Evolutionary conservation across 352 stramenopile genomes (phyloP), one percentile per base, ranked within the genome.

Genomic region (Peronosclerospora sorghi): DNA sequence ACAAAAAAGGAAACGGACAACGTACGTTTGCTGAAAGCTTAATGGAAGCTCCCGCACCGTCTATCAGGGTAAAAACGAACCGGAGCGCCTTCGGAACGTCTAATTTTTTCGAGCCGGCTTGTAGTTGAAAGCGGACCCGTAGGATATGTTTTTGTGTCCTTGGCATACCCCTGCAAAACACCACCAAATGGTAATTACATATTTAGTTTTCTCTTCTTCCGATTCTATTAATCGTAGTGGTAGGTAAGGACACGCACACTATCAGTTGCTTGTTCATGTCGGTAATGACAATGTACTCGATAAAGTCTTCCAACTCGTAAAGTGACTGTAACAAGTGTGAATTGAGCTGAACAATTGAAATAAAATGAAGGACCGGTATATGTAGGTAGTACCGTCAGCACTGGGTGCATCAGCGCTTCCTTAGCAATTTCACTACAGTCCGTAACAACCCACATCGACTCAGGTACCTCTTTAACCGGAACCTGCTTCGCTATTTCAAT

Each of bases 271-370:
- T 68, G 58, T 79, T 89, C 51, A 89, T 64, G 48, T 89, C 76
- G 7, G 71, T 89, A 51, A 89, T 78, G 20, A 89, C 66, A 26
- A 85, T 63, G 58, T 73, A 84, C 35, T 84, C 73, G 6, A 86
- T 49, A 39, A 83, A 77, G 18, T 78, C 60, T 45, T 85, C 73
- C 12, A 89, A 39, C 0, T 81, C 69, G 32, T 62, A 70, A 17
- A 89, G 47, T 15, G 68, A 67, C 76, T 88, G 34, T 3, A 50
- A n/a, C 1, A 42, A 19, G 26, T 14, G n/a, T 28, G 12, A 32
- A 14, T 23, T 27, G 20, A 17, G 35, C 10, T 41, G 12, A 17
- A 14, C 8, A 19, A 26, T 26, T 26, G 21, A 26, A 26, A 41
- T 23, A 26, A 27, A 10, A 20, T 36, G 3, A 36, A n/a, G 13